Evolutionary conservation across 345 rosid species (phyloP).

Genomic region (Rhodomyrtus tomentosa): DNA sequence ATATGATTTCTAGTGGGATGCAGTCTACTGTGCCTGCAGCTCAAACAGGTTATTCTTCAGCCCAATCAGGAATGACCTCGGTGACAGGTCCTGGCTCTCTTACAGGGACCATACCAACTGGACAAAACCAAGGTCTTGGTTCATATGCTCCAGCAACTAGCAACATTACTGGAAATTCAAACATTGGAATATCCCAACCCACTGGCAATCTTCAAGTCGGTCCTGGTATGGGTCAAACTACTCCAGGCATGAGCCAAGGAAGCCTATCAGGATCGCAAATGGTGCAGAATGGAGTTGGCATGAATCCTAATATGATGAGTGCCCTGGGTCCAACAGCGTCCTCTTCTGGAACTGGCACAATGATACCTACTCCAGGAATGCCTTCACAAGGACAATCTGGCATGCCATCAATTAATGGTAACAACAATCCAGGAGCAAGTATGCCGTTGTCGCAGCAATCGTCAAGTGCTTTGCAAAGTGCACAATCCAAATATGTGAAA

Average conservation of each 20-base stretch:
- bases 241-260: slow-evolving; percentile 72
- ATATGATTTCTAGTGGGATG: slow-evolving; percentile 92
- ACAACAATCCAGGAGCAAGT: slow-evolving; percentile 50
- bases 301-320: slow-evolving; percentile 67
- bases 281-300: slow-evolving; percentile 67
- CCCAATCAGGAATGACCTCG: slow-evolving; percentile 52
- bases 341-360: slow-evolving; percentile 61
- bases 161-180: slow-evolving; percentile 53
- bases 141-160: slow-evolving; percentile 49
- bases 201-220: slow-evolving; percentile 43
- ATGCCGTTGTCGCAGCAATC: slow-evolving; percentile 68
- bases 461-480: slow-evolving; percentile 50
- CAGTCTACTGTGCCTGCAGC: slow-evolving; percentile 70
- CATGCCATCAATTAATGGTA: slow-evolving; percentile 52
- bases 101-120: slow-evolving; percentile 51
- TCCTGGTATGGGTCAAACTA: slow-evolving; percentile 37
- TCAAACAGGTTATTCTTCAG: slow-evolving; percentile 68
- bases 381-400: slow-evolving; percentile 50
- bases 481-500: slow-evolving; percentile 80
- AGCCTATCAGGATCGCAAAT: slow-evolving; percentile 65
- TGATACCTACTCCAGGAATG: slow-evolving; percentile 95
- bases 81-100: slow-evolving; percentile 56
- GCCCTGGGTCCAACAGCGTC: slow-evolving; percentile 57
- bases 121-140: slow-evolving; percentile 43
- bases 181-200: slow-evolving; percentile 69